Evolutionary conservation across 345 rosid genomes (phyloP).

Genomic region (Cardamine occulta): DNA sequence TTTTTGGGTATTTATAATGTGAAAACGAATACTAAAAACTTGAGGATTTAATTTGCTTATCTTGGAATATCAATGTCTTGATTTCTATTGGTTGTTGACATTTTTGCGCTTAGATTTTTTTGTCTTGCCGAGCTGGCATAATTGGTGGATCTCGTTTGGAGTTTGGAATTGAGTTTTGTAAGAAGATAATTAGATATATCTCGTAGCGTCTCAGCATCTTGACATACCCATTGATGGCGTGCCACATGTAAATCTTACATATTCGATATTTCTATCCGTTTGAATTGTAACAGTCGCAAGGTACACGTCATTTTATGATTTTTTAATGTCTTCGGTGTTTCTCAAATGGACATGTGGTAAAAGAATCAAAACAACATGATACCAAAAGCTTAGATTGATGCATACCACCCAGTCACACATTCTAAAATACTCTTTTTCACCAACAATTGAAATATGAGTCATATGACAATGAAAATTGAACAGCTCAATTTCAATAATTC

Average conservation of each 20-base stretch:
- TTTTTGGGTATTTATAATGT: slow-evolving; percentile 15
- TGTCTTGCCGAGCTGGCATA: not conserved
- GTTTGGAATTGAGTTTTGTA: not conserved
- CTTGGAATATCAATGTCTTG: not conserved
- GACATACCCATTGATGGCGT: not conserved
- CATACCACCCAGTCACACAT: not conserved
- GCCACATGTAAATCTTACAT: slow-evolving; percentile 25
- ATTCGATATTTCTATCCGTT: slow-evolving; percentile 3
- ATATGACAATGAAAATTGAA: not conserved
- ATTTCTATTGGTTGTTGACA: slow-evolving; percentile 31
- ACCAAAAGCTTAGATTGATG: not conserved
- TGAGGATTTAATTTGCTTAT: not conserved
- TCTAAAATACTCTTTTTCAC: not conserved
- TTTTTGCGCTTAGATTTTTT: slow-evolving; percentile 12
- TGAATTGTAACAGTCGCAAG: slow-evolving; percentile 7
- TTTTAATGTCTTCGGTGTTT: not conserved
- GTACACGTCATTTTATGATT: not conserved
- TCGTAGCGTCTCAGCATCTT: slow-evolving; percentile 7
- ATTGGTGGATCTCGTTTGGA: not conserved
- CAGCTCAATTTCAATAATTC: not conserved
- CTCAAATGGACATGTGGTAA: not conserved
- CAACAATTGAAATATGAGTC: not conserved
- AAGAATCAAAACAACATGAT: not conserved
- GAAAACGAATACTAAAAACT: not conserved
- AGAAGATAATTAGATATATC: slow-evolving; percentile 7